Conservation (phyloP, 1,284 basidiomycete species). For the Moesziomyces antarcticus region DNA sequence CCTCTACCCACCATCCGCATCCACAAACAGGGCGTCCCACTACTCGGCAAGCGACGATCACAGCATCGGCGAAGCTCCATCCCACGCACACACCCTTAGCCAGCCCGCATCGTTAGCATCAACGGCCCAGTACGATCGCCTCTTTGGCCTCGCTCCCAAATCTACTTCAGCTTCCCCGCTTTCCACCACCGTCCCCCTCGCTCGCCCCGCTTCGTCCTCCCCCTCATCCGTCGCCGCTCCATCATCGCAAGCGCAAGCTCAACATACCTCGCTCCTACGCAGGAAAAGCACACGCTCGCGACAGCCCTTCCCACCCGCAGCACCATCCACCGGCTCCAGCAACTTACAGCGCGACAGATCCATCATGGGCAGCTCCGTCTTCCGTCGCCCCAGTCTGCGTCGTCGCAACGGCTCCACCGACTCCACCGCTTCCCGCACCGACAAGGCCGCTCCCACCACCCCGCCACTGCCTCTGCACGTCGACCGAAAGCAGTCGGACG, state of each 20-base stretch:
- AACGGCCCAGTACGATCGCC: constrained; percentile 25
- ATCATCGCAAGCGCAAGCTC: neutral
- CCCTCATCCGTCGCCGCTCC: constrained; percentile 1
- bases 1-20: constrained; percentile 13
- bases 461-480: neutral
- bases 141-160: constrained; percentile 8
- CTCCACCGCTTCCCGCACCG: constrained; percentile 9
- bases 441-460: constrained; percentile 6
- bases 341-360: constrained; percentile 22
- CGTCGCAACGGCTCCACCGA: constrained; percentile 26
- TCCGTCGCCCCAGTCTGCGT: constrained; percentile 34
- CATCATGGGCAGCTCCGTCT: constrained; percentile 24
- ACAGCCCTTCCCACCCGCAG: constrained; percentile 31
- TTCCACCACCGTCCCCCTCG: neutral
- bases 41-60: constrained; percentile 23
- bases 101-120: constrained; percentile 2
- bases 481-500: constrained; percentile 1
- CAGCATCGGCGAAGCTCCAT: constrained; percentile 28
- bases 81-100: constrained; percentile 7
- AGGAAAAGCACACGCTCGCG: constrained; percentile 16
- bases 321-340: constrained; percentile 40
- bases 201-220: constrained; percentile 3
- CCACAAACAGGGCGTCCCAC: constrained; percentile 3
- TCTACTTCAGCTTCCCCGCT: constrained; percentile 16
- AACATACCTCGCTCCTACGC: constrained; percentile 9